Conservation (phyloP, 225 moss, liverwort and hornwort species). For the Pleurozium schreberi region DNA sequence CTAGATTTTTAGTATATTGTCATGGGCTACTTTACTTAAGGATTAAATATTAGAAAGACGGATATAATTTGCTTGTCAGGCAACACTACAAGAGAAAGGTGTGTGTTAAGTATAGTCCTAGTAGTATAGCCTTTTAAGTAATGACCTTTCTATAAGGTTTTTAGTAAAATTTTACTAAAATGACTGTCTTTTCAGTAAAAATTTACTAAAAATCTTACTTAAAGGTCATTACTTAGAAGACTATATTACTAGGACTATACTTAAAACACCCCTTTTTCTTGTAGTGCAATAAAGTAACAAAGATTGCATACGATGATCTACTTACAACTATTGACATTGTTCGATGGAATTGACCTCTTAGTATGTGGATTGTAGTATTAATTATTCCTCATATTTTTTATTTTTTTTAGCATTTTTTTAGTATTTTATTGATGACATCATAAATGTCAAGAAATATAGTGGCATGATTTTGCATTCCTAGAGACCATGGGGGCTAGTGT, state of each 20-base stretch:
- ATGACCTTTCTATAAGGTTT: no score
- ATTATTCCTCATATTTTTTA: background rate
- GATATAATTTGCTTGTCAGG: background rate
- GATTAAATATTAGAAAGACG: background rate
- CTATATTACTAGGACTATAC: no score
- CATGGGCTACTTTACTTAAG: background rate
- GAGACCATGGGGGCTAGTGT: background rate
- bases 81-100: no score
- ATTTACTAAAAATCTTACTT: no score
- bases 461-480: background rate
- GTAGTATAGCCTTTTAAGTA: no score
- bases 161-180: no score
- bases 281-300: fast-evolving
- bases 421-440: background rate
- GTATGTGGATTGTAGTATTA: background rate
- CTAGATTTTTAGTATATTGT: background rate
- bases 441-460: background rate
- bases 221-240: no score
- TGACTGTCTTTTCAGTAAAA: no score
- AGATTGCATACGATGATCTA: background rate
- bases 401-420: background rate
- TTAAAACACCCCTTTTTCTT: no score
- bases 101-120: no score
- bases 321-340: background rate
- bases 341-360: background rate